Base-by-base conservation (phyloP, 768 basidiomycete genomes). In the Tylopilus sp. region DNA sequence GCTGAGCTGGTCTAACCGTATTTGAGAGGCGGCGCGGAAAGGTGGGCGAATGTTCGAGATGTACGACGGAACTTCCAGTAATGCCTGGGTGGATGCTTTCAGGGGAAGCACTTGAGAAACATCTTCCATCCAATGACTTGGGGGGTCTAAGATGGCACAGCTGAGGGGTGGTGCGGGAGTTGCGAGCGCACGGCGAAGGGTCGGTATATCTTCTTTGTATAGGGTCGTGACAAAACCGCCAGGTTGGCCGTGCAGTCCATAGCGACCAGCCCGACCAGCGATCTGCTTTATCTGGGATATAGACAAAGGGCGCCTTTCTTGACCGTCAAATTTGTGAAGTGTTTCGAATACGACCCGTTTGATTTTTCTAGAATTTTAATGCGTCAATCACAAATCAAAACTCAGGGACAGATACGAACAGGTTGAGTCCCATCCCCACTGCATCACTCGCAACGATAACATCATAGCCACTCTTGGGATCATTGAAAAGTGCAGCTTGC, bases 401-500 rank as follows among this genome's bases (percentile, higher is more conserved):
- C 10, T 21, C 17, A 1, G 20, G 21, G 38, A 39, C 20, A 21
- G 7, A 12, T 12, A n/a, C 38, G 20, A 67, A 98, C 97, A 99
- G 71, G 64, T 99, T 98, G 20, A 99, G 77, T 0, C 97, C 97
- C 93, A 99, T 95, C 2, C 97, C 94, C 44, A 98, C 86, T 0
- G 94, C 93, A 62, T 99, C 97, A 59, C 90, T 94, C 2, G 91
- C 95, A 17, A 98, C 82, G 38, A 99, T 77, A 2, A 98, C 85
- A 59, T 95, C 89, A 61, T 88, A 90, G 2, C 82, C 85, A n/a
- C 86, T 90, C 38, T 80, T 63, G 0, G 82, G 82, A 53, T 91
- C 81, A 61, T 99, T 98, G 77, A 98, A 98, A 30, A 92, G 76
- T 10, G 82, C 81, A 1, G 97, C 97, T 66, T 98, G 95, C 62